phyloP scores from a whole-genome alignment of 805 yeast species.

The Hanseniaspora thailandica region DNA sequence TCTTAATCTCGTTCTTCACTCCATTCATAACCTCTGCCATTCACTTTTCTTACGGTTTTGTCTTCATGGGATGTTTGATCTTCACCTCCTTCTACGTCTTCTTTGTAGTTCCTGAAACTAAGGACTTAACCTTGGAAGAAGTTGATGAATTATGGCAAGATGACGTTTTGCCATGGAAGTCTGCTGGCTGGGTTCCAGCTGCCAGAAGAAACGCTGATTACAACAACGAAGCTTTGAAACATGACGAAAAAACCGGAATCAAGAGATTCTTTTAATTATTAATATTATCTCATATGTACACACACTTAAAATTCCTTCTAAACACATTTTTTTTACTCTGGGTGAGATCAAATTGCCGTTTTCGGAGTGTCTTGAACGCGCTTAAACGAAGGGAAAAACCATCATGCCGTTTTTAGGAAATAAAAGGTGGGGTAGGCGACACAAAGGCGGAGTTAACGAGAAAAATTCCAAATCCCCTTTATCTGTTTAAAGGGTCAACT shows the following conservation, averaged over 20 bases:
- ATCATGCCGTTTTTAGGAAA: background rate
- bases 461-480: no score
- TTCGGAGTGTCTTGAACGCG: no score
- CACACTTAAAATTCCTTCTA: no score
- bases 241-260: constrained; percentile 15
- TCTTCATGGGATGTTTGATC: constrained; percentile 43
- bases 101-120: constrained; percentile 62
- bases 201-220: constrained; percentile 11
- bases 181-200: constrained; percentile 41
- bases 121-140: constrained; percentile 69
- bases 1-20: constrained; percentile 55
- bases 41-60: constrained; percentile 59
- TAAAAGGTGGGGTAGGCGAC: background rate
- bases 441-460: no score
- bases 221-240: constrained; percentile 11
- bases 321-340: no score
- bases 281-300: no score
- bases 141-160: constrained; percentile 50
- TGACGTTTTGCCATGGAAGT: constrained; percentile 34
- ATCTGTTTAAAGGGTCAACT: no score
- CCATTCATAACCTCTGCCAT: constrained; percentile 56
- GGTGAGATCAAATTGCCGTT: no score
- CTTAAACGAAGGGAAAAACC: no score
- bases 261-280: constrained; percentile 13
- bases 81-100: constrained; percentile 49